Evolutionary conservation across 192 early-diverging fungal species (phyloP).

Genomic region (Anaeromyces robustus): DNA sequence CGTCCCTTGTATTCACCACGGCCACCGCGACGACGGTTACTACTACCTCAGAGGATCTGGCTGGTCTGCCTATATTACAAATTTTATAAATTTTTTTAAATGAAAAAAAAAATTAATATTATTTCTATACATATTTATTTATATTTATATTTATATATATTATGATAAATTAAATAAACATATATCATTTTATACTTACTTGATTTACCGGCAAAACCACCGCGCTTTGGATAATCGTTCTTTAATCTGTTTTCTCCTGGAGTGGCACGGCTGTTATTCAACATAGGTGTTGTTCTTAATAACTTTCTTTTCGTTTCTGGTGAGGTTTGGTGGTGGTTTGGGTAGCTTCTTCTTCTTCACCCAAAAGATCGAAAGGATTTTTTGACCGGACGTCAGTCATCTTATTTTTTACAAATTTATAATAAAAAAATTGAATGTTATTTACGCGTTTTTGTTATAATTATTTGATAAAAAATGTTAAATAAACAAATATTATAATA

Average conservation of each 20-base stretch:
- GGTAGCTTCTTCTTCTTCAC: constrained; percentile 34
- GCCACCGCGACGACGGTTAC: constrained; percentile 17
- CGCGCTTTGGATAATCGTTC: constrained; percentile 12
- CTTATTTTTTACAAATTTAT: not conserved
- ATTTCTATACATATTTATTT: too few species aligned
- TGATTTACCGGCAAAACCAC: constrained; percentile 9
- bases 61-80: constrained; percentile 9
- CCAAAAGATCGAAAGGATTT: constrained; percentile 53
- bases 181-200: not conserved
- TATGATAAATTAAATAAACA: not conserved
- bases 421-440: not conserved
- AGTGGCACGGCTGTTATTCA: constrained; percentile 2
- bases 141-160: too few species aligned
- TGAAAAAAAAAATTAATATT: too few species aligned
- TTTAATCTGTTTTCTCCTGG: constrained; percentile 13
- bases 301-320: constrained; percentile 18
- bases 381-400: constrained; percentile 16
- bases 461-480: too few species aligned
- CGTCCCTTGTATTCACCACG: constrained; percentile 32
- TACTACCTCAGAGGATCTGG: constrained; percentile 9
- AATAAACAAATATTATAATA: too few species aligned
- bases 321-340: constrained; percentile 14
- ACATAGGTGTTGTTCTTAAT: constrained; percentile 2
- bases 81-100: too few species aligned
- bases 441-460: too few species aligned